Evolutionary conservation across 2,329 filamentous ascomycete species (phyloP), one percentile per base, ranked within the genome.

Genomic region (Helminthosporium solani): DNA sequence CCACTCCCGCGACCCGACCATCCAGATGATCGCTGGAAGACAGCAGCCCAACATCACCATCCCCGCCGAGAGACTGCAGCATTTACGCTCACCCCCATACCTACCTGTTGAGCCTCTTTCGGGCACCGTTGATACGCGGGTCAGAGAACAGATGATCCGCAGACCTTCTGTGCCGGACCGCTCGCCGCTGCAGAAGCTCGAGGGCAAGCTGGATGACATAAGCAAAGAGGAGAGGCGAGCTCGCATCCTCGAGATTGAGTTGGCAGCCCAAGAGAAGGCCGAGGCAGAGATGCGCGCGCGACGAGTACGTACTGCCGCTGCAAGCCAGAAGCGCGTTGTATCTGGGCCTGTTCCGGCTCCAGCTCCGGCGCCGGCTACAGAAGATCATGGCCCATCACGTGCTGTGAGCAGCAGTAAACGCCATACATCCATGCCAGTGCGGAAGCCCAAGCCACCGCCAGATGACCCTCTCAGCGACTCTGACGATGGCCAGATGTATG

Each of bases 141-240:
- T 37, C 14, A 54, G 58, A 31, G 55, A 56, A 19, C 46, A 45
- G 34, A 56, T 57, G 11, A 41, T 23, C 7, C 65, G 63, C 28
- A 60, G 52, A 62, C 75, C 78, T 44, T 82, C 88, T 72, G 88
- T 92, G 62, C 80, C 86, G 46, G 87, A 95, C 67, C 84, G 88
- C 61, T 97, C 92, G 53, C 94, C 95, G 42, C 79, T 99, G 42
- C 92, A 99, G 71, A 94, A 86, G 75, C 81, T 99, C 57, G 92
- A 99, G 75, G 83, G 88, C 63, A 94, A 89, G 61, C 80, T 97
- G 63, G 87, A 87, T 70, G 90, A 88, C 72, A 92, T 96, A 70
- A 96, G 88, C 68, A 97, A 96, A 70, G 91, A 96, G 72, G 91
- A 96, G 71, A 95, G 95, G 70, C 82, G 92, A 54, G 90, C 90